Conservation (phyloP, 257 asterid genomes). For the Nicotiana noctiflora region DNA sequence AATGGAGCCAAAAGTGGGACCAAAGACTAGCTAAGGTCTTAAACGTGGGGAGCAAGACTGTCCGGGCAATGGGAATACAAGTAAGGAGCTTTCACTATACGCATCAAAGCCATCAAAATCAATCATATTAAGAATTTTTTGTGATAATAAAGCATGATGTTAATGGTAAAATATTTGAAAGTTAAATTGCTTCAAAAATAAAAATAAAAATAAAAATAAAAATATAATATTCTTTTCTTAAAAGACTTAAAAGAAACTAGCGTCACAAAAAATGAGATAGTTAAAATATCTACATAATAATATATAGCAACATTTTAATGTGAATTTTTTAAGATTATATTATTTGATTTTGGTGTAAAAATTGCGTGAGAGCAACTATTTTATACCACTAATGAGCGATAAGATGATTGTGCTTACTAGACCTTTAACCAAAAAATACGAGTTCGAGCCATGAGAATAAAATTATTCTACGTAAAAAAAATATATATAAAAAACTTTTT, state of each 20-base stretch:
- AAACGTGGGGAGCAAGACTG: neutral
- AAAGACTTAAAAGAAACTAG: no score
- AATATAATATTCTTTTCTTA: no score
- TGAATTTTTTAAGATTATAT: neutral
- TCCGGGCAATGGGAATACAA: neutral
- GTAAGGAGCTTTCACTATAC: constrained; percentile 9
- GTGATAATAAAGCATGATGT: no score
- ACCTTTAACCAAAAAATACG: no score
- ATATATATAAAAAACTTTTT: no score
- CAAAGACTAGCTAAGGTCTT: neutral
- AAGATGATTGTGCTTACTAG: neutral
- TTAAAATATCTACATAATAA: neutral
- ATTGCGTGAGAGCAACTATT: neutral
- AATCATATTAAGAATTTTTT: neutral
- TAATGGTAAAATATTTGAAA: no score
- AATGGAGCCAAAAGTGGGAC: neutral
- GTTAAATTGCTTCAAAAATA: no score
- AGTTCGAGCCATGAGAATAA: no score
- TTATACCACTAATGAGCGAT: neutral
- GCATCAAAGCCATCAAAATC: constrained; percentile 5
- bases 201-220: no score
- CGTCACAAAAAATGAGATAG: neutral
- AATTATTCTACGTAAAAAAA: no score
- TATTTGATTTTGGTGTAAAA: neutral
- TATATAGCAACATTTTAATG: neutral